These are phyloP conservation scores for Cercospora sesami DNA, from an alignment of 2,329 filamentous ascomycete genomes.

Conservation along the genomic window DNA sequence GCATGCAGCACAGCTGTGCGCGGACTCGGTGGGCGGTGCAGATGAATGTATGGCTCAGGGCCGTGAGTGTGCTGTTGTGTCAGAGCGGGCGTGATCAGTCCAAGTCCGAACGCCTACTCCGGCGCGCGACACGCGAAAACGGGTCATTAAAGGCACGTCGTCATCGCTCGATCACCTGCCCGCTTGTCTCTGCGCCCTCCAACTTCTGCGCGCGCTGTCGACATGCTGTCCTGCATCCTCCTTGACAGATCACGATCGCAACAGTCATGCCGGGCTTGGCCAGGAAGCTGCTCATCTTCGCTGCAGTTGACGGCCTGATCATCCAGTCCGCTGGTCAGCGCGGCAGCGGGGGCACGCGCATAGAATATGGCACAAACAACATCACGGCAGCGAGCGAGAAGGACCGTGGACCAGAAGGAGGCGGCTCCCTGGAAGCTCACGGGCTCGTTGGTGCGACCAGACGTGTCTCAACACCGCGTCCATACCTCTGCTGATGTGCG, in stretches of 20 bases:
- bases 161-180: not conserved
- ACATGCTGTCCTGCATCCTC: not conserved
- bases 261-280: constrained; percentile 69
- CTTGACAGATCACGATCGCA: not conserved
- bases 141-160: not conserved
- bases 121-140: not conserved
- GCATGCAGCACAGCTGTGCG: not conserved
- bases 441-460: constrained; percentile 57
- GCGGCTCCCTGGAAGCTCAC: constrained; percentile 47
- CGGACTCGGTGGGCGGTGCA: not conserved
- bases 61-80: not conserved
- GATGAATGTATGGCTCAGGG: not conserved
- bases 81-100: not conserved
- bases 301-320: constrained; percentile 78
- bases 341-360: constrained; percentile 36
- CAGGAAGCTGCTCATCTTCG: constrained; percentile 73
- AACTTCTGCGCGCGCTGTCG: not conserved
- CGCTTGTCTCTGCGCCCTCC: not conserved
- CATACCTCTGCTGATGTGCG: constrained; percentile 12
- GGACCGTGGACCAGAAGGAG: constrained; percentile 41
- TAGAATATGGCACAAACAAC: constrained; percentile 49
- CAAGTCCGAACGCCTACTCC: not conserved
- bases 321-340: constrained; percentile 68
- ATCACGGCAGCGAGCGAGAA: constrained; percentile 49
- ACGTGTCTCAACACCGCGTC: not conserved